A percentile compares a stretch with the other conserved stretches of the same genome.
Conservation (phyloP, 2,329 filamentous ascomycete species). For the Fusarium abutilonis region DNA sequence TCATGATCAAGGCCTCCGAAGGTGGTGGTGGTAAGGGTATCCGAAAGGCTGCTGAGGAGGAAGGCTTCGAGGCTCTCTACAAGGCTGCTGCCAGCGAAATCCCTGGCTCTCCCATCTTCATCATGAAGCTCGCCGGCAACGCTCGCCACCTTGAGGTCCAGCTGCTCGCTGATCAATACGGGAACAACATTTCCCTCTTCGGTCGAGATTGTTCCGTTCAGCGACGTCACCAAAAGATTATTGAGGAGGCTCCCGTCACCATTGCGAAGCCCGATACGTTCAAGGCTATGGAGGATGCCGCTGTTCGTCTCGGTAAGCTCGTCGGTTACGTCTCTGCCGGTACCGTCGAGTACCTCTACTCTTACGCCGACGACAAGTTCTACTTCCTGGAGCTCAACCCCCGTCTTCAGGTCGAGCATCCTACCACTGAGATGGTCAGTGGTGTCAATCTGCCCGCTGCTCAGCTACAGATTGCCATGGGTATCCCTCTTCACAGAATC, state of each 20-base stretch:
- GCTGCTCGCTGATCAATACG: constrained; percentile 96
- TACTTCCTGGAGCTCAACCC: constrained; percentile 99
- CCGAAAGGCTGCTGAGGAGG: constrained; percentile 87
- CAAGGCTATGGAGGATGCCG: constrained; percentile 95
- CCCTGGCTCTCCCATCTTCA: constrained; percentile 98
- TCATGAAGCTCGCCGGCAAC: constrained; percentile 99
- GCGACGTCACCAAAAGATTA: constrained; percentile 98
- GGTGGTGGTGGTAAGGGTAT: constrained; percentile 99
- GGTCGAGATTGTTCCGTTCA: constrained; percentile 99
- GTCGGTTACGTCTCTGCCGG: constrained; percentile 99
- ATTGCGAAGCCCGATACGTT: constrained; percentile 92
- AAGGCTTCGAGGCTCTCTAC: constrained; percentile 87
- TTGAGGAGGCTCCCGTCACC: constrained; percentile 97
- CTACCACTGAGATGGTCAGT: constrained; percentile 98
- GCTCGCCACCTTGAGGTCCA: constrained; percentile 97
- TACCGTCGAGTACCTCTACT: constrained; percentile 99
- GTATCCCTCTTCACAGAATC: constrained; percentile 93
- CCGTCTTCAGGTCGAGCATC: constrained; percentile 99
- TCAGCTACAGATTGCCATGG: constrained; percentile 99
- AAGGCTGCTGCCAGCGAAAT: constrained; percentile 97
- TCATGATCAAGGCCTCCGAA: constrained; percentile 99
- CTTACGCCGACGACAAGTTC: constrained; percentile 96
- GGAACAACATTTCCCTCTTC: constrained; percentile 99
- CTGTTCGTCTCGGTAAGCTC: constrained; percentile 89
- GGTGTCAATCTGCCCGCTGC: constrained; percentile 97